phyloP scores from a whole-genome alignment of 768 basidiomycete genomes.

The Suillus tomentosus region DNA sequence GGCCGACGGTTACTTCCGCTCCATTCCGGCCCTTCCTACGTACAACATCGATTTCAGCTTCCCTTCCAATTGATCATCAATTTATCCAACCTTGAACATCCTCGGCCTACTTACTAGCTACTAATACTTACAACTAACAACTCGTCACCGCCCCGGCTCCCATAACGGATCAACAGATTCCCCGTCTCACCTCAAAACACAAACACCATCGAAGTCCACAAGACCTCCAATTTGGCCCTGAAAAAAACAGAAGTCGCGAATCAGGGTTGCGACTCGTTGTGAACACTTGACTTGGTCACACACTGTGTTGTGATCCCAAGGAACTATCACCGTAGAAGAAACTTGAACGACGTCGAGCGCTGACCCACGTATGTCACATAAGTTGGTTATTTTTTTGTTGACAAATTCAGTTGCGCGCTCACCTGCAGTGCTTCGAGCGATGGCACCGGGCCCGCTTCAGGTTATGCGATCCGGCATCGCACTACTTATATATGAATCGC shows the following conservation, averaged over 20 bases:
- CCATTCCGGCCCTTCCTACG: conserved; percentile 7
- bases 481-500: neutral
- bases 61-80: conserved; percentile 9
- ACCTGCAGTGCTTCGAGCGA: conserved; percentile 1
- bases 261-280: neutral
- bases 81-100: neutral
- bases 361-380: no score
- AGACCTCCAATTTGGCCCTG: no score
- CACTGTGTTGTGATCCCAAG: neutral
- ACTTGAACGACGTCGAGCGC: no score
- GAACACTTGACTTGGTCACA: neutral
- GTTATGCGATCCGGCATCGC: neutral
- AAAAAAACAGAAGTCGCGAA: no score
- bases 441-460: neutral
- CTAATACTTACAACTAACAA: no score
- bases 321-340: no score
- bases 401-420: neutral
- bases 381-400: no score
- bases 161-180: no score
- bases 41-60: conserved; percentile 3
- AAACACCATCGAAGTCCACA: no score
- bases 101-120: no score
- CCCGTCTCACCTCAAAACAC: no score
- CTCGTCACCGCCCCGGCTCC: no score
- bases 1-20: conserved; percentile 16